These are phyloP conservation scores for Colletotrichum orchidophilum DNA, from an alignment of 2,329 filamentous ascomycete species.

Conservation along the genomic window DNA sequence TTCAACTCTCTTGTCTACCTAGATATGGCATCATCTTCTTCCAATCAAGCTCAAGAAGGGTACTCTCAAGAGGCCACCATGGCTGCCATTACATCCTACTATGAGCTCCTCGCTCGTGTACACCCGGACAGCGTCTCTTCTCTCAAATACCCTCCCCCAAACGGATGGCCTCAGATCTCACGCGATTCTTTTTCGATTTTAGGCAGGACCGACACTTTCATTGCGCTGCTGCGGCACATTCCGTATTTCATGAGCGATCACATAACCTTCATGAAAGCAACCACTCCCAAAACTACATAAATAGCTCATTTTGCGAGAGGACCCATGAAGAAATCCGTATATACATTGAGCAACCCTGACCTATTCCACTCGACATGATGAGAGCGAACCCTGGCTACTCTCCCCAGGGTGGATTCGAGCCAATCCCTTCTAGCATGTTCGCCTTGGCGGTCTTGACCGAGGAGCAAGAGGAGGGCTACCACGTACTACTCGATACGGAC, in stretches of 20 bases:
- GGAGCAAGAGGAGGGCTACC: neutral
- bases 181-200: conserved; percentile 19
- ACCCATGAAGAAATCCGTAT: neutral
- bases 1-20: neutral
- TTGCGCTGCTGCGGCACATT: conserved; percentile 33
- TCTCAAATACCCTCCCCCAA: neutral
- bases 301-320: neutral
- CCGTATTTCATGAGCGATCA: conserved; percentile 21
- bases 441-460: neutral
- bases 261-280: neutral
- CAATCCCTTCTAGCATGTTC: neutral
- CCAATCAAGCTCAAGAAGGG: neutral
- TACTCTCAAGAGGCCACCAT: neutral
- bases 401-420: neutral
- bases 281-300: neutral
- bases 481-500: neutral
- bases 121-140: neutral
- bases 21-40: neutral
- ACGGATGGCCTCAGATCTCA: conserved; percentile 31
- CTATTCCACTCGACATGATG: neutral
- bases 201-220: conserved; percentile 16
- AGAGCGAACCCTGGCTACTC: neutral
- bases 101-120: neutral
- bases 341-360: neutral
- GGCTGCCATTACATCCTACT: neutral